Evolutionary conservation across 202 grass and related monocot genomes (phyloP).

Genomic region (Carex arenaria): DNA sequence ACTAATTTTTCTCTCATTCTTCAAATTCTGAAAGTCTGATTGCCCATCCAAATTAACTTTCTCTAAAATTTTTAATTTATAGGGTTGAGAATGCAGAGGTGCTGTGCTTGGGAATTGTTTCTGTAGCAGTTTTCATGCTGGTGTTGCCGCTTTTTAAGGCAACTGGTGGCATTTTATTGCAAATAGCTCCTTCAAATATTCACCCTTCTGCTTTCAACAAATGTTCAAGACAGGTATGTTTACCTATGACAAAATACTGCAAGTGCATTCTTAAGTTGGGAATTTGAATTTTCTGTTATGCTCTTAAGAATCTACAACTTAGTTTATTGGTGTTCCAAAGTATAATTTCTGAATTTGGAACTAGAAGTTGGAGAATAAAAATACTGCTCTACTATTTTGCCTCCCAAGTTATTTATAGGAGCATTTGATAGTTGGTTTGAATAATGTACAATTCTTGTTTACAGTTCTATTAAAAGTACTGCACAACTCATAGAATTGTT

Average conservation of each 20-base stretch:
- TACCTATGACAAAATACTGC: background rate
- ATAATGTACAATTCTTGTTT: background rate
- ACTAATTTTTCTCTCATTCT: background rate
- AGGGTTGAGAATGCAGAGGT: conserved; percentile 98
- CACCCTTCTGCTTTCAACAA: conserved; percentile 77
- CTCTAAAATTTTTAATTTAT: background rate
- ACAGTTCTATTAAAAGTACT: background rate
- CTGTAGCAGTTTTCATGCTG: conserved; percentile 80
- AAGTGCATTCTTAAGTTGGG: background rate
- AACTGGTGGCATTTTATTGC: conserved; percentile 64
- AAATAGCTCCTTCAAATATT: conserved; percentile 80
- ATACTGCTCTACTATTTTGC: background rate
- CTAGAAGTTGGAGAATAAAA: background rate
- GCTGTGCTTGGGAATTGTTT: conserved; percentile 86
- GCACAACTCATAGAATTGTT: background rate
- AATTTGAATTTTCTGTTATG: background rate
- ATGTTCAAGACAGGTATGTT: conserved; percentile 74
- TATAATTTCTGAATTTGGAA: background rate
- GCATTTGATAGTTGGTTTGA: background rate
- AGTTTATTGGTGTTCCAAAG: background rate
- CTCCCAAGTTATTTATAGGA: background rate
- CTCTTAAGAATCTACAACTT: background rate
- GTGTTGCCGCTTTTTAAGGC: conserved; percentile 92
- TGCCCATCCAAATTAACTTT: background rate
- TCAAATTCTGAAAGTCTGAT: background rate